Percentiles rank a stretch among this genome's conserved stretches.
Conservation (phyloP, 768 basidiomycete genomes). For the Hericium rajendrae region DNA sequence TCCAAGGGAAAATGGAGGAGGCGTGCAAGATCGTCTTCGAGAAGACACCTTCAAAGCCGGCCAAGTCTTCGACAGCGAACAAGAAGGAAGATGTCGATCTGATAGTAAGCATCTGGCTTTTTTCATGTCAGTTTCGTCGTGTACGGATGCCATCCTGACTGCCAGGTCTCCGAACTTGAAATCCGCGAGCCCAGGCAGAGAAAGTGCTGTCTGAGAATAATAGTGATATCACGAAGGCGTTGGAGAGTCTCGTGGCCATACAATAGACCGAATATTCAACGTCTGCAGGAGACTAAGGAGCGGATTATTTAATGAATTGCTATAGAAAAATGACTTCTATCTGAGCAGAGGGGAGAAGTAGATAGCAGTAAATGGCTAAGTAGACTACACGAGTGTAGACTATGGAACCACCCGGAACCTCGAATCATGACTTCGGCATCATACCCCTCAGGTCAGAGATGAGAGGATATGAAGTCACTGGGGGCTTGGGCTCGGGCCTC, state of each 20-base stretch:
- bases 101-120: constrained; percentile 34
- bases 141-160: not conserved
- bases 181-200: constrained; percentile 50
- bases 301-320: not conserved
- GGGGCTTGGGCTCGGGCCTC: not conserved
- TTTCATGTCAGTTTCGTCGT: not conserved
- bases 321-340: not conserved
- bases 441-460: not conserved
- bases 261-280: not conserved
- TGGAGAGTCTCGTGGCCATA: constrained; percentile 21
- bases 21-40: constrained; percentile 53
- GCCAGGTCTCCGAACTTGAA: constrained; percentile 56
- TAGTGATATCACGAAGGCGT: constrained; percentile 42
- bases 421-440: not conserved
- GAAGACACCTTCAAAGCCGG: constrained; percentile 38
- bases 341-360: not conserved
- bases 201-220: constrained; percentile 43
- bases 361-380: not conserved
- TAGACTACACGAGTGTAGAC: not conserved
- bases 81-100: constrained; percentile 60
- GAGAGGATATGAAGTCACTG: not conserved
- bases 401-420: not conserved
- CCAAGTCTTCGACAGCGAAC: constrained; percentile 27
- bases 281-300: not conserved
- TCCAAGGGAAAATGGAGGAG: constrained; percentile 59